Evolutionary conservation across 495 filamentous ascomycete species (phyloP).

Genomic region (Xylona heveae): DNA sequence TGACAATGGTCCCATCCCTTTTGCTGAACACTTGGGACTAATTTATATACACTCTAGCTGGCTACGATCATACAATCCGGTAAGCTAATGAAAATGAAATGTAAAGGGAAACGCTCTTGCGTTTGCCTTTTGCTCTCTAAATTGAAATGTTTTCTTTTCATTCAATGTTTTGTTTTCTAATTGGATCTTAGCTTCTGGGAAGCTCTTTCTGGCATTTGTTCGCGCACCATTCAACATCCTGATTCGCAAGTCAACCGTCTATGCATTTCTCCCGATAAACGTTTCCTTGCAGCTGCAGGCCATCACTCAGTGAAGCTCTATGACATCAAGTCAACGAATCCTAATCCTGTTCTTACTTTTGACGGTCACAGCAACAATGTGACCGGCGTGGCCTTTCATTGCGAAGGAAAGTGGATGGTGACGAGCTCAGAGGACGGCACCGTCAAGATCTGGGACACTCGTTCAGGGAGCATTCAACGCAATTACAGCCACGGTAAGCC

Average conservation of each 20-base stretch:
- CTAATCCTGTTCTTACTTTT: constrained; percentile 75
- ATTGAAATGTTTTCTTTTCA: constrained; percentile 1
- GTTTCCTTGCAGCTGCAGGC: constrained; percentile 83
- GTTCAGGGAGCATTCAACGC: constrained; percentile 67
- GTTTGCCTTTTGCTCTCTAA: not conserved
- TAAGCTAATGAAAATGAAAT: constrained; percentile 19
- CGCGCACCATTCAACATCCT: constrained; percentile 88
- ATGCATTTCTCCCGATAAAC: constrained; percentile 95
- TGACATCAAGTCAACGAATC: constrained; percentile 92
- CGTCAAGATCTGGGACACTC: constrained; percentile 97
- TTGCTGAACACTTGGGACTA: constrained; percentile 2
- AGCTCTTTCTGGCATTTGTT: constrained; percentile 91
- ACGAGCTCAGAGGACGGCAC: constrained; percentile 93
- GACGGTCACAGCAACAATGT: constrained; percentile 91
- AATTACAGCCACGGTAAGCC: constrained; percentile 70
- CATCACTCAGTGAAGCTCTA: constrained; percentile 92
- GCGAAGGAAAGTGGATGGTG: constrained; percentile 99
- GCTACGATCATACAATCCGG: constrained; percentile 98
- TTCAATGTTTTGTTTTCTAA: constrained; percentile 4
- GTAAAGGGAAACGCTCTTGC: not conserved
- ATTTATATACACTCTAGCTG: constrained; percentile 32
- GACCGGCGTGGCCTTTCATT: constrained; percentile 92
- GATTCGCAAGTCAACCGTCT: constrained; percentile 97
- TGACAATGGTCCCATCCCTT: not conserved
- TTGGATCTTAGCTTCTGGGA: constrained; percentile 71